These are phyloP conservation scores for Spergularia marina DNA, from an alignment of 148 eudicot genomes.

Conservation along the genomic window DNA sequence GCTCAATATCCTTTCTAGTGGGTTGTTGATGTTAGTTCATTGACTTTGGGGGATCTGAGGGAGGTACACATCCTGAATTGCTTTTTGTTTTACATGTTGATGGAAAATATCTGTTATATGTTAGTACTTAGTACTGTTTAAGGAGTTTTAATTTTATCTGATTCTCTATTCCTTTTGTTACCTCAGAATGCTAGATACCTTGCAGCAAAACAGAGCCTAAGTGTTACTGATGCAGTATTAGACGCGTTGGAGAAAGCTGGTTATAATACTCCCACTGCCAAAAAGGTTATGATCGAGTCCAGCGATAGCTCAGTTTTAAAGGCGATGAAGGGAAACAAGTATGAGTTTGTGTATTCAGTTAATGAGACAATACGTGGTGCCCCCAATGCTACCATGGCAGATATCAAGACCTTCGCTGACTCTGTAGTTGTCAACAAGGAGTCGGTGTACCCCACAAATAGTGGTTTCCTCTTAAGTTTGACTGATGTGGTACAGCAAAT, in stretches of 20 bases:
- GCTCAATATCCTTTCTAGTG: neutral
- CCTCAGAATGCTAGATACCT: conserved; percentile 80
- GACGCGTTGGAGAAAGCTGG: conserved; percentile 49
- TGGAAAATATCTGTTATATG: no score
- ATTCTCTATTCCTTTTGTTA: conserved; percentile 8
- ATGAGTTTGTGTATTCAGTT: conserved; percentile 67
- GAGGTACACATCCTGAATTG: no score
- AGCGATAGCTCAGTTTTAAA: conserved; percentile 61
- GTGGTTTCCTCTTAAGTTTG: conserved; percentile 34
- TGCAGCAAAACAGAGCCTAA: conserved; percentile 56
- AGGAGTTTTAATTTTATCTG: neutral
- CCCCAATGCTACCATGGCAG: conserved; percentile 40
- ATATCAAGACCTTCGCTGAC: conserved; percentile 63
- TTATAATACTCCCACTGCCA: conserved; percentile 32
- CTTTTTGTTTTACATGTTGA: no score
- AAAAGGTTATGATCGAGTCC: conserved; percentile 72
- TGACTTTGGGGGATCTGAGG: no score
- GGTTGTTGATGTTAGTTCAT: no score
- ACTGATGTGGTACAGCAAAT: conserved; percentile 55
- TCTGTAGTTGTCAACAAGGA: conserved; percentile 57
- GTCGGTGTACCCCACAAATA: conserved; percentile 48
- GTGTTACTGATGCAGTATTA: conserved; percentile 57
- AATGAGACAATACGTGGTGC: conserved; percentile 54
- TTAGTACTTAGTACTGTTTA: no score
- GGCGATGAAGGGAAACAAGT: conserved; percentile 52